phyloP scores from a whole-genome alignment of 352 stramenopile genomes.

The Blastocystis sp. region DNA sequence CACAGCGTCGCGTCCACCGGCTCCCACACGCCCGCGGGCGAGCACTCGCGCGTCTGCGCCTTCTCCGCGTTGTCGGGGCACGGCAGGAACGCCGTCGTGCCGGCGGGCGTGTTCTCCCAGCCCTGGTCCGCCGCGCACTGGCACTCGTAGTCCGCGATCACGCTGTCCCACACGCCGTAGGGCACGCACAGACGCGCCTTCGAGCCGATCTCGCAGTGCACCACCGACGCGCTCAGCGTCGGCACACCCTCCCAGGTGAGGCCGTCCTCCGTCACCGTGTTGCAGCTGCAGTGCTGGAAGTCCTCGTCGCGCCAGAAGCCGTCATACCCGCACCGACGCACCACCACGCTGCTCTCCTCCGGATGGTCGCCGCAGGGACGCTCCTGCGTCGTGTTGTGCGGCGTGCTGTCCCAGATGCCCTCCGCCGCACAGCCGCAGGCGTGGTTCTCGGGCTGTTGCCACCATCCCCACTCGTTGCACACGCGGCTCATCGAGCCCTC shows the following conservation, averaged over 20 bases:
- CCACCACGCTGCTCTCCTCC: background rate
- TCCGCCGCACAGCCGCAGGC: slow-evolving; percentile 5
- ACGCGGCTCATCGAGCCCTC: background rate
- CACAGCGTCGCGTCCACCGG: background rate
- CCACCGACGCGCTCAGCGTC: background rate
- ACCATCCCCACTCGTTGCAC: background rate
- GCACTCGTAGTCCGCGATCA: slow-evolving; percentile 13
- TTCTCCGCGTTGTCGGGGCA: slow-evolving; percentile 7
- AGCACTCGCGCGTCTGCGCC: background rate
- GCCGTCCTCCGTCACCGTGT: background rate
- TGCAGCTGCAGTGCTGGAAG: background rate
- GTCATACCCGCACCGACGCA: background rate
- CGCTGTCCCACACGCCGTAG: slow-evolving; percentile 5
- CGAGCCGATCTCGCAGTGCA: slow-evolving; percentile 15
- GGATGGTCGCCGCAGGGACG: background rate
- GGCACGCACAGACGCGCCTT: slow-evolving; percentile 17
- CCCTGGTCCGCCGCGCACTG: slow-evolving; percentile 6
- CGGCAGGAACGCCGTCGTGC: background rate
- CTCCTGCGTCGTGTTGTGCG: slow-evolving; percentile 13
- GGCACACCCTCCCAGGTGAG: background rate
- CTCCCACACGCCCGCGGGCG: slow-evolving; percentile 6
- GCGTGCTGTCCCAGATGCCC: background rate
- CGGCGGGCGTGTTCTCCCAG: background rate
- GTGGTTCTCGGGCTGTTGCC: background rate
- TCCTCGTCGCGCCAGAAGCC: slow-evolving; percentile 28